These are phyloP conservation scores for Chondrostereum purpureum DNA, from an alignment of 1,284 basidiomycete species.

Conservation along the genomic window DNA sequence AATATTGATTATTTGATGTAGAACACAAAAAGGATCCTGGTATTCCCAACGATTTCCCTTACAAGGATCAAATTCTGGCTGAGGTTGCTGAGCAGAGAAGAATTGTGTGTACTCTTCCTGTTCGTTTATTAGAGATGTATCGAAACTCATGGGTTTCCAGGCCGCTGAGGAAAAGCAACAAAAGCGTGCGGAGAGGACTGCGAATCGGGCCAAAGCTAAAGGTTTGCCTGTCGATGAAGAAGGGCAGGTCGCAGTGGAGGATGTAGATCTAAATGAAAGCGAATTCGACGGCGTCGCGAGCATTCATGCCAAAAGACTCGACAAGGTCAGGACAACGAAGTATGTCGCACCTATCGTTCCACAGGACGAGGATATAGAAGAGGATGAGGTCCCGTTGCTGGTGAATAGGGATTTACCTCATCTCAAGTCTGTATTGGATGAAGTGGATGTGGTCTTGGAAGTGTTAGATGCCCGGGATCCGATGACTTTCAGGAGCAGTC, in stretches of 20 bases:
- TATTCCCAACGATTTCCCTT: conserved; percentile 95
- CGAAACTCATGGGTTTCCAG: conserved; percentile 22
- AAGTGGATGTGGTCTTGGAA: conserved; percentile 80
- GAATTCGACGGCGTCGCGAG: conserved; percentile 36
- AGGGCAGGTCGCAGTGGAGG: conserved; percentile 26
- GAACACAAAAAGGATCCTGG: conserved; percentile 86
- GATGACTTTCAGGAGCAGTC: conserved; percentile 55
- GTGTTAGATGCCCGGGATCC: conserved; percentile 87
- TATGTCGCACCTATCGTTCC: conserved; percentile 19
- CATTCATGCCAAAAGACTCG: conserved; percentile 32
- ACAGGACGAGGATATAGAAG: conserved; percentile 34
- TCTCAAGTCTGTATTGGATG: conserved; percentile 69
- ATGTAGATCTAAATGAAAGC: conserved; percentile 26
- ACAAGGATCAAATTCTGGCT: conserved; percentile 94
- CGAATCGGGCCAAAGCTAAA: conserved; percentile 18
- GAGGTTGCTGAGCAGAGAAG: conserved; percentile 81
- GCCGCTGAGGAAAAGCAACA: conserved; percentile 60
- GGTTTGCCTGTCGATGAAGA: conserved; percentile 22
- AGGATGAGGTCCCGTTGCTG: conserved; percentile 51
- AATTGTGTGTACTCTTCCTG: conserved; percentile 39
- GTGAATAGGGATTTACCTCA: conserved; percentile 65
- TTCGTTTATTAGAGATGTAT: no score
- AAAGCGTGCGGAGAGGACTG: conserved; percentile 55
- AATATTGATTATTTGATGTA: conserved; percentile 17
- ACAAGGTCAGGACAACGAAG: conserved; percentile 26